These are phyloP conservation scores for Colletotrichum sp. DNA, from an alignment of 2,329 filamentous ascomycete genomes.

Conservation along the genomic window DNA sequence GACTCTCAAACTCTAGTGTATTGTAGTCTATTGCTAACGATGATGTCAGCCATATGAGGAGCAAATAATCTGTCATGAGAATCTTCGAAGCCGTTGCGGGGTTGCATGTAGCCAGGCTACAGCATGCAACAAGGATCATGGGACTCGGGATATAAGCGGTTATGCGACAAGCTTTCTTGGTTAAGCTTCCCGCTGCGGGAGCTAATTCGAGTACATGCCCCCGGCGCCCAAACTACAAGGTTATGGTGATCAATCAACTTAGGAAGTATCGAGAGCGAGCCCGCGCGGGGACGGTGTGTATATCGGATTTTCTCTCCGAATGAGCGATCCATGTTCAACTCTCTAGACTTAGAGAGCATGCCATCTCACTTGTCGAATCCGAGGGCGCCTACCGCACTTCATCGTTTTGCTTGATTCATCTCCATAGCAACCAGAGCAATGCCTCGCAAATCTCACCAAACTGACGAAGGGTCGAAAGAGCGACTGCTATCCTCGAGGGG, in stretches of 20 bases:
- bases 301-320: background rate
- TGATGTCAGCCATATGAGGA: background rate
- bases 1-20: background rate
- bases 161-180: background rate
- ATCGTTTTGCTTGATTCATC: background rate
- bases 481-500: background rate
- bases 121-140: background rate
- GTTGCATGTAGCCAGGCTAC: background rate
- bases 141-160: background rate
- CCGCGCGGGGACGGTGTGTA: background rate
- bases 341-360: background rate
- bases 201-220: background rate
- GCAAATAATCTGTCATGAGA: background rate
- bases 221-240: background rate
- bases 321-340: background rate
- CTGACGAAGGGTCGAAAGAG: background rate
- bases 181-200: background rate
- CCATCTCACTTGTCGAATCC: background rate
- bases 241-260: background rate
- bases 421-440: background rate
- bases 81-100: background rate
- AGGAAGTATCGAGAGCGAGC: background rate
- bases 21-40: background rate
- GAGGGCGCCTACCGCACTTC: accelerated
- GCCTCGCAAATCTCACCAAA: background rate